phyloP scores from a whole-genome alignment of 192 early-diverging fungal genomes.

The Umbelopsis sp. region DNA sequence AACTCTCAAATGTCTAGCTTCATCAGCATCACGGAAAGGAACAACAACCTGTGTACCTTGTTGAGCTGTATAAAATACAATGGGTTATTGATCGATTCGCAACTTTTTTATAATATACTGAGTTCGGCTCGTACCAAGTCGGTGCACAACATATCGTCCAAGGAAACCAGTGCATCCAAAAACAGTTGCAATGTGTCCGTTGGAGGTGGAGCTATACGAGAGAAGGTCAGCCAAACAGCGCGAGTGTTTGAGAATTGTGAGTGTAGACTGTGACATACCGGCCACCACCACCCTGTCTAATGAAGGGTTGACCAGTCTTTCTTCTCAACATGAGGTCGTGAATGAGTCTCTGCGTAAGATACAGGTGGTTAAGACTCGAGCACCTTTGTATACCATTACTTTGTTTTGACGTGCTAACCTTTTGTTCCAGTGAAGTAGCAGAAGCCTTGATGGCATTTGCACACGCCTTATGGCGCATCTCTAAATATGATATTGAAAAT shows the following conservation, averaged over 20 bases:
- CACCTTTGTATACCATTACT: neutral
- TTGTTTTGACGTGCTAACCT: neutral
- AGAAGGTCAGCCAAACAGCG: constrained; percentile 6
- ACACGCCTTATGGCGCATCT: constrained; percentile 23
- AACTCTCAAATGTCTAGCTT: constrained; percentile 84
- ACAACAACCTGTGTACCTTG: constrained; percentile 90
- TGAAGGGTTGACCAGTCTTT: constrained; percentile 58
- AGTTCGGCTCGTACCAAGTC: constrained; percentile 64
- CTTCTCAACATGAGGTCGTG: constrained; percentile 59
- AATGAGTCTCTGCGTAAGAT: constrained; percentile 43
- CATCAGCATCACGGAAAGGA: constrained; percentile 88
- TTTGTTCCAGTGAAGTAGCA: constrained; percentile 24
- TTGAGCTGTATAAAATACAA: constrained; percentile 55
- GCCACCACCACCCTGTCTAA: constrained; percentile 68
- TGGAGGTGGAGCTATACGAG: constrained; percentile 67
- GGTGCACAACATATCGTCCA: constrained; percentile 91
- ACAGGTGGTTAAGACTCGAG: neutral
- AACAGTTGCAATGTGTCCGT: constrained; percentile 90
- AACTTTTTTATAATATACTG: neutral
- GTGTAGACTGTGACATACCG: constrained; percentile 44
- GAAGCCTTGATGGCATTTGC: constrained; percentile 23
- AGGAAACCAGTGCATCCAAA: constrained; percentile 97
- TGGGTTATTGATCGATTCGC: neutral
- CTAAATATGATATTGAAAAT: neutral
- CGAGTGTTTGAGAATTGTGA: neutral